phyloP scores from a whole-genome alignment of 129 eudicot species.

The Artemisia argyi region DNA sequence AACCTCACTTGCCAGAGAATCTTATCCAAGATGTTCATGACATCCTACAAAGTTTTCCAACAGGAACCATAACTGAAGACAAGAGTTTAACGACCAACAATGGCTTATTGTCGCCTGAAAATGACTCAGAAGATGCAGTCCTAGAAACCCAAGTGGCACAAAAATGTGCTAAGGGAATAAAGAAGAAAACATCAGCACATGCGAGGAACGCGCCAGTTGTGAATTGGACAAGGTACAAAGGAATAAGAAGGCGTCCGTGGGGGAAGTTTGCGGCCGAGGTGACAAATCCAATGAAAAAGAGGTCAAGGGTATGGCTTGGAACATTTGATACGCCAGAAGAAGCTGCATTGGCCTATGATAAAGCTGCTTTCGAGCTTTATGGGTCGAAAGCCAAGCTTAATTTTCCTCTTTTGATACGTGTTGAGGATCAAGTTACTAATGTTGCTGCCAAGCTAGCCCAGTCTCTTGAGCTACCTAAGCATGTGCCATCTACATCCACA shows the following conservation, averaged over 20 bases:
- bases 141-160: neutral
- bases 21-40: conserved; percentile 19
- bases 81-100: neutral
- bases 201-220: conserved; percentile 13
- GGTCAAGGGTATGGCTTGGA: conserved; percentile 49
- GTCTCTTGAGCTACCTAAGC: neutral
- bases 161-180: conserved; percentile 2
- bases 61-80: neutral
- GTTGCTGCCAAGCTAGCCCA: conserved; percentile 13
- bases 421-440: neutral
- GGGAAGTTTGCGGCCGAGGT: conserved; percentile 61
- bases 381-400: conserved; percentile 49
- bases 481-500: neutral
- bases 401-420: conserved; percentile 42
- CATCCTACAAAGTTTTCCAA: conserved; percentile 3
- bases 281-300: conserved; percentile 42
- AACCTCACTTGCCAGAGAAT: conserved; percentile 18
- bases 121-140: neutral
- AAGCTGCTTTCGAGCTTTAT: conserved; percentile 47
- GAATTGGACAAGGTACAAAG: conserved; percentile 43
- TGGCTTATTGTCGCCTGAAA: neutral
- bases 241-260: conserved; percentile 57
- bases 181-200: conserved; percentile 14
- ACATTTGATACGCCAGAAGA: conserved; percentile 60
- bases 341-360: conserved; percentile 58